Percentiles rank a stretch among this genome's conserved stretches.
Conservation (phyloP, 2,329 filamentous ascomycete genomes). For the Truncatella angustata region DNA sequence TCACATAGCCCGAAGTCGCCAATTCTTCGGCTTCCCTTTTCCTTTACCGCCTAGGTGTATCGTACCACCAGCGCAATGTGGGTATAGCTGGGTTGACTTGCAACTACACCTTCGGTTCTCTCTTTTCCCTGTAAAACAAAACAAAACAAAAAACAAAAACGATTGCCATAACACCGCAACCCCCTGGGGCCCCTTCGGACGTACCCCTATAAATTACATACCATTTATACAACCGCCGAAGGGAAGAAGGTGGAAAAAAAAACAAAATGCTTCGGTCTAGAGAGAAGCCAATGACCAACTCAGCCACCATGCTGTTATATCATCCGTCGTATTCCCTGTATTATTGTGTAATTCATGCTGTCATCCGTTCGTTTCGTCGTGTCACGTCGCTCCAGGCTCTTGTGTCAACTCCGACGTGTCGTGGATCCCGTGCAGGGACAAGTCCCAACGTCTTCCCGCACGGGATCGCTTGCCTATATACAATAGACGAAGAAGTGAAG, state of each 20-base stretch:
- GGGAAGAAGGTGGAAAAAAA: too few species aligned
- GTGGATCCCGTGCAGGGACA: neutral
- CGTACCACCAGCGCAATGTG: too few species aligned
- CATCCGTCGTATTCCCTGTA: neutral
- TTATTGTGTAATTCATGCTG: conserved; percentile 3
- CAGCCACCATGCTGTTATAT: neutral
- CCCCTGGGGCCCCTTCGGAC: neutral
- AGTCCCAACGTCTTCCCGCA: neutral
- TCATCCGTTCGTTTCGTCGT: conserved; percentile 9
- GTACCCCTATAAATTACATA: conserved; percentile 6
- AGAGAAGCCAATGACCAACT: neutral
- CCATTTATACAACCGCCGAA: conserved; percentile 7
- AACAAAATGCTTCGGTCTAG: neutral
- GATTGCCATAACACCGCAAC: neutral
- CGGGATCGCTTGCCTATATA: conserved; percentile 1
- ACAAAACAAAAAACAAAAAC: neutral
- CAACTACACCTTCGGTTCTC: too few species aligned
- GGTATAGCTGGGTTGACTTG: too few species aligned
- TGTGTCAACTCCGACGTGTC: neutral
- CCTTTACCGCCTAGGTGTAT: too few species aligned
- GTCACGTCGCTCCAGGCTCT: neutral
- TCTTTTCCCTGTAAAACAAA: too few species aligned
- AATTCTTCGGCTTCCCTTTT: too few species aligned
- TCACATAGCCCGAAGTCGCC: too few species aligned
- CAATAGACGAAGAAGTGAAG: neutral